Percentiles rank a stretch among this genome's conserved stretches.
These are phyloP conservation scores for Lipomyces chichibuensis DNA, from an alignment of 805 yeast genomes.

Conservation along the genomic window DNA sequence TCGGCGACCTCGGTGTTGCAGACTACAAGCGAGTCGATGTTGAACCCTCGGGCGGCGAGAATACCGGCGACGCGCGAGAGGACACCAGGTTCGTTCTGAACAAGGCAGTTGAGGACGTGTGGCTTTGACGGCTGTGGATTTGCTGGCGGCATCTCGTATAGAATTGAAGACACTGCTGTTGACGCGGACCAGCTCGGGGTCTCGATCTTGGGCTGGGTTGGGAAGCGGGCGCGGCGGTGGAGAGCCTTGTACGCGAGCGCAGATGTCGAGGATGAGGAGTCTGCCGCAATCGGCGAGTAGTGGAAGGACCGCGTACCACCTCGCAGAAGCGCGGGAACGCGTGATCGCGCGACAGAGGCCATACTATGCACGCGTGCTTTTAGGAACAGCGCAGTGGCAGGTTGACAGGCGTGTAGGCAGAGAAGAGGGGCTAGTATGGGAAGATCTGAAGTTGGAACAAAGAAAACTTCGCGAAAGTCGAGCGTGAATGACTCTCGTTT, in stretches of 20 bases:
- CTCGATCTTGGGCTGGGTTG: slow-evolving; percentile 89
- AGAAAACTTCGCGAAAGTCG: too few species aligned
- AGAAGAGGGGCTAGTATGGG: not conserved
- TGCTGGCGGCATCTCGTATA: slow-evolving; percentile 82
- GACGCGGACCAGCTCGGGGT: slow-evolving; percentile 96
- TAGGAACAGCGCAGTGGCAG: not conserved
- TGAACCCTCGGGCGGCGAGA: slow-evolving; percentile 97
- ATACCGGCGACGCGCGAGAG: slow-evolving; percentile 90
- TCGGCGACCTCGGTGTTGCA: slow-evolving; percentile 96
- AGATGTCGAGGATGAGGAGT: slow-evolving; percentile 61
- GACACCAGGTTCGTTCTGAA: slow-evolving; percentile 98
- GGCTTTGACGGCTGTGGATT: slow-evolving; percentile 65
- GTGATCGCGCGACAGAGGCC: slow-evolving; percentile 8
- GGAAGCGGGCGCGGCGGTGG: slow-evolving; percentile 83
- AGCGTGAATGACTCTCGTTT: too few species aligned
- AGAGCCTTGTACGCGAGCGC: slow-evolving; percentile 93
- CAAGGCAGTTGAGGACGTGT: slow-evolving; percentile 94
- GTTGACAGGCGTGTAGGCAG: not conserved
- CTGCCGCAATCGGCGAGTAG: slow-evolving; percentile 1
- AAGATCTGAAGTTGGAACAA: not conserved
- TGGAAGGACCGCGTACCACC: slow-evolving; percentile 1
- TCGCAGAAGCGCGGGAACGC: slow-evolving; percentile 5
- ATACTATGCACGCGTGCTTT: not conserved
- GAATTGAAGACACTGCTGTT: slow-evolving; percentile 92
- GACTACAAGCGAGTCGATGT: slow-evolving; percentile 95